Percentiles rank a stretch among this genome's conserved stretches.
Evolutionary conservation across 73 alveolate species (phyloP).

Genomic region (Paramecium octaurelia): DNA sequence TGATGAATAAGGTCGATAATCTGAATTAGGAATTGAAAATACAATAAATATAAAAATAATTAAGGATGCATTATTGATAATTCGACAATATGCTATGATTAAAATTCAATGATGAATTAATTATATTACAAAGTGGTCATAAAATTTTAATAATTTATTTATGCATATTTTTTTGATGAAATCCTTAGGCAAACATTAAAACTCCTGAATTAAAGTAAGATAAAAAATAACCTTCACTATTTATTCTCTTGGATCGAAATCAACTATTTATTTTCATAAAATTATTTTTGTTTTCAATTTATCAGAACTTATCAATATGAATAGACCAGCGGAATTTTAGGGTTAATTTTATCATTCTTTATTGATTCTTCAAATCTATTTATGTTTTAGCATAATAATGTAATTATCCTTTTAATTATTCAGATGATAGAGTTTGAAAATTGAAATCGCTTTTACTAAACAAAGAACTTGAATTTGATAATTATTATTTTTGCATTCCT

Average conservation of each 20-base stretch:
- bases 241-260: not conserved
- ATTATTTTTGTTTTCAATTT: too few relatives aligned
- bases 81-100: not conserved
- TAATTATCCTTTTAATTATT: not conserved
- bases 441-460: not conserved
- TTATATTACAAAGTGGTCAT: not conserved
- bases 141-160: too few relatives aligned
- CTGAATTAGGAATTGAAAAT: not conserved
- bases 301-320: not conserved
- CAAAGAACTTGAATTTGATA: not conserved
- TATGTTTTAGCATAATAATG: not conserved
- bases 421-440: not conserved
- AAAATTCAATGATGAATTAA: not conserved
- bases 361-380: not conserved
- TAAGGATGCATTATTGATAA: too few relatives aligned
- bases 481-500: not conserved
- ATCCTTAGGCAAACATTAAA: too few relatives aligned
- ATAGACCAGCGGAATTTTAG: not conserved
- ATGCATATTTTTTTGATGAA: too few relatives aligned
- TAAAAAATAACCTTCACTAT: not conserved
- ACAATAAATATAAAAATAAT: too few relatives aligned
- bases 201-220: too few relatives aligned
- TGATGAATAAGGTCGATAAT: not conserved
- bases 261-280: too few relatives aligned
- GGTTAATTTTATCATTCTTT: not conserved